Evolutionary conservation across 2,329 filamentous ascomycete species (phyloP).

Genomic region (Lecanicillium sp.): DNA sequence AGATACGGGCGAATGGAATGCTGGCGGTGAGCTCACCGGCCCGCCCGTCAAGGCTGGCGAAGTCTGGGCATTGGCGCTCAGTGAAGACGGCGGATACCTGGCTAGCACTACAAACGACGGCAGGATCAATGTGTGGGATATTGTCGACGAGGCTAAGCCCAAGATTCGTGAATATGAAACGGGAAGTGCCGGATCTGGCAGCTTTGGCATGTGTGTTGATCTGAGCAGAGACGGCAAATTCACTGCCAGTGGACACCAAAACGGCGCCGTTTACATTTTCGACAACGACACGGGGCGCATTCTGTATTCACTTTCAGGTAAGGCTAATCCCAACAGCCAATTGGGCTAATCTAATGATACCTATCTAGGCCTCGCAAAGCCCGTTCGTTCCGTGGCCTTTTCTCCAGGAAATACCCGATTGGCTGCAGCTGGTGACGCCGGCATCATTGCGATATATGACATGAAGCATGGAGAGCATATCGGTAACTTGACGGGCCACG

Average conservation of each 20-base stretch:
- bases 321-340: constrained; percentile 15
- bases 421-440: constrained; percentile 82
- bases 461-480: constrained; percentile 88
- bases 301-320: constrained; percentile 75
- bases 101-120: constrained; percentile 86
- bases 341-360: too few relatives aligned
- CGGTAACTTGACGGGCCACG: constrained; percentile 70
- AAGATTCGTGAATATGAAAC: constrained; percentile 84
- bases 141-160: constrained; percentile 42
- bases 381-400: constrained; percentile 79
- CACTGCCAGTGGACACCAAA: constrained; percentile 89
- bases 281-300: constrained; percentile 84
- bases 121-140: constrained; percentile 81
- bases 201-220: constrained; percentile 84
- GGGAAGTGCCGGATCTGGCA: constrained; percentile 58
- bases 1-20: constrained; percentile 45
- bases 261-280: constrained; percentile 87
- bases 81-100: constrained; percentile 72
- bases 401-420: constrained; percentile 78
- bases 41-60: constrained; percentile 54
- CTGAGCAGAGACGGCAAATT: constrained; percentile 71
- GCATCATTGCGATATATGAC: constrained; percentile 86
- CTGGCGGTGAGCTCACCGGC: constrained; percentile 30
- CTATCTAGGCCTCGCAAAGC: constrained; percentile 65
- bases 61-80: constrained; percentile 82